Evolutionary conservation across 2,329 filamentous ascomycete genomes (phyloP), one percentile per base, ranked within the genome.

Genomic region (Arthrobotrys sinensis): DNA sequence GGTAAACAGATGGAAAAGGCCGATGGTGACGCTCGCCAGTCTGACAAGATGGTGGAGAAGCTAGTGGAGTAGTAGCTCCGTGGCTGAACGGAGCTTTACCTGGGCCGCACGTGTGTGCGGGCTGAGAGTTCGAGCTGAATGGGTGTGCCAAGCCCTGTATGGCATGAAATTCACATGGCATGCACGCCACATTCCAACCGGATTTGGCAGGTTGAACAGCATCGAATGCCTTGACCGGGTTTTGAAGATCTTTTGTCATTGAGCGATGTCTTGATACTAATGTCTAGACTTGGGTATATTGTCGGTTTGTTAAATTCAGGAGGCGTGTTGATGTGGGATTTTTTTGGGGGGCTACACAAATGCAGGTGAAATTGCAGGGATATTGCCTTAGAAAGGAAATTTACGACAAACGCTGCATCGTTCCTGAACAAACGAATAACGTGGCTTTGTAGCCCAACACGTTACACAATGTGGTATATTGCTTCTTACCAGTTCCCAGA

Each of bases 281-380:
- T 12, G 40, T 45, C 28, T 10, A 34, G 28, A 34, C 19, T 28
- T 50, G 19, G 28, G 24, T 50, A 28, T 34, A 53, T 12, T 28
- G 24, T 12, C n/a, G 28, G 1, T 11, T 21, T 10, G 34, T 21
- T 5, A 40, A 60, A 43, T 60, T 60, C 36, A 36, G 53, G 53
- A 36, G 53, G 55, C 55, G 55, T 38, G 52, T 60, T 60, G 55
- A 34, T 60, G 55, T 60, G 55, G 55, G 34, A 60, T 60, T 60
- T 43, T 60, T 11, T 6, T n/a, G n/a, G n/a, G 4, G n/a, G 11
- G 55, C 10, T 43, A 8, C 24, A 36, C 24, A 60, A 60, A 60
- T 43, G 14, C 11, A 60, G 55, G 55, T 40, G 36, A 60, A 40
- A 43, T 40, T 40, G 16, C 55, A 43, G 36, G 52, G 55, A n/a